A percentile compares a stretch with the other conserved stretches of the same genome.
Evolutionary conservation across 1,284 basidiomycete species (phyloP).

Genomic region (Leccinum solheimii): DNA sequence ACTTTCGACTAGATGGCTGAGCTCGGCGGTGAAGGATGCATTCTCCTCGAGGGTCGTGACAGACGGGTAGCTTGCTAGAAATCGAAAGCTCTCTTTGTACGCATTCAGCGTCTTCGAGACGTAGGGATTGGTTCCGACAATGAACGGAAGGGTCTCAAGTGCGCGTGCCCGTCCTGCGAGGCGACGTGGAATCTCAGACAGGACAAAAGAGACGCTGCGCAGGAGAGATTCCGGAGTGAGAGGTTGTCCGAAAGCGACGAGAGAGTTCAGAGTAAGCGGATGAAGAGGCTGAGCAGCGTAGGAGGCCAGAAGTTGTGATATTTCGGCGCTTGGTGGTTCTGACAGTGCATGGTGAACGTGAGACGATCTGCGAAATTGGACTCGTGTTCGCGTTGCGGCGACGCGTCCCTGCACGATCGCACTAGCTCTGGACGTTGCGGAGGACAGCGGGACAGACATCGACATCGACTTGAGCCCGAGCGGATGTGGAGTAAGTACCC

Average conservation of each 20-base stretch:
- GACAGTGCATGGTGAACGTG: constrained; percentile 28
- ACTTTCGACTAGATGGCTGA: constrained; percentile 71
- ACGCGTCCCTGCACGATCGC: constrained; percentile 4
- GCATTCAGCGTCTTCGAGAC: constrained; percentile 73
- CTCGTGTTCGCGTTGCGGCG: constrained; percentile 1
- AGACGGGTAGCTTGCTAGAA: constrained; percentile 68
- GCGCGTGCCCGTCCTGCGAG: constrained; percentile 70
- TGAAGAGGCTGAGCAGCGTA: constrained; percentile 37
- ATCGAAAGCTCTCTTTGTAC: constrained; percentile 74
- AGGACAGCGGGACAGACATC: background rate
- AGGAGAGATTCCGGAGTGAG: constrained; percentile 68
- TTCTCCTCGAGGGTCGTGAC: constrained; percentile 74
- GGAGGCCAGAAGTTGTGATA: constrained; percentile 32
- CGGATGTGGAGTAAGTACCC: background rate
- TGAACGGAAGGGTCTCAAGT: constrained; percentile 75
- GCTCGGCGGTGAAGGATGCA: constrained; percentile 60
- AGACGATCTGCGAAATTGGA: constrained; percentile 16
- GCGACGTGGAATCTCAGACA: constrained; percentile 72
- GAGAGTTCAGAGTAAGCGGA: constrained; percentile 65
- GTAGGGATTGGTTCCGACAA: constrained; percentile 90
- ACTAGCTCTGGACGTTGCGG: constrained; percentile 11
- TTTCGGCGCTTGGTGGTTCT: constrained; percentile 28
- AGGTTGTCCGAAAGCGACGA: constrained; percentile 73
- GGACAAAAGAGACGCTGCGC: constrained; percentile 65
- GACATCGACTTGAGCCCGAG: background rate